Evolutionary conservation across 1,284 basidiomycete genomes (phyloP).

Genomic region (Neonothopanus nambi): DNA sequence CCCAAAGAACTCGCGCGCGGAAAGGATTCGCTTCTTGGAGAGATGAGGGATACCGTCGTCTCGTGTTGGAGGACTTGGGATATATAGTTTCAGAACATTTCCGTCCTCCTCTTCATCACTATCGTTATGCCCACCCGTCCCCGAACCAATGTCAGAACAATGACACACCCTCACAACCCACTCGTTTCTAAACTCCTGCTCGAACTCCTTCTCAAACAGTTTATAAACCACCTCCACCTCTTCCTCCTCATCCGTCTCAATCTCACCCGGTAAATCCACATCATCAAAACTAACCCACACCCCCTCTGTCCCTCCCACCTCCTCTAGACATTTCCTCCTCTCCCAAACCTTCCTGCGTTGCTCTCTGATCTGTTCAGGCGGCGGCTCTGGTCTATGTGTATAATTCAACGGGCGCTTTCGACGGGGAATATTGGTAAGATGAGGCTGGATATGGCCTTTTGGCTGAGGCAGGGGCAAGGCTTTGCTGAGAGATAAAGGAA

Average conservation of each 20-base stretch:
- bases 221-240: neutral
- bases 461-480: neutral
- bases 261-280: neutral
- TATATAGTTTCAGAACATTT: neutral
- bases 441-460: constrained; percentile 16
- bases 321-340: constrained; percentile 1
- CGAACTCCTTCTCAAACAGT: neutral
- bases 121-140: no score
- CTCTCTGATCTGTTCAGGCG: neutral
- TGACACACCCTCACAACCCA: neutral
- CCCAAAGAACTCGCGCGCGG: neutral
- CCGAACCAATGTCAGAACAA: no score
- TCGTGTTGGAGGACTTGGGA: neutral
- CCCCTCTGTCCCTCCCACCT: neutral
- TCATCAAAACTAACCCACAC: constrained; percentile 1
- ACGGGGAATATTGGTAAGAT: constrained; percentile 12
- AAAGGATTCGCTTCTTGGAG: neutral
- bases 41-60: constrained; percentile 6
- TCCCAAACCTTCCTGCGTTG: neutral
- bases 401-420: constrained; percentile 1
- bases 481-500: neutral
- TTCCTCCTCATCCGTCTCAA: neutral
- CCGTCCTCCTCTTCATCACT: neutral
- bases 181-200: neutral
- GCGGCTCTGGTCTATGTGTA: neutral